Percentiles rank a stretch among this genome's conserved stretches.
Evolutionary conservation across 2,329 filamentous ascomycete species (phyloP).

Genomic region (Davidsoniella australis): DNA sequence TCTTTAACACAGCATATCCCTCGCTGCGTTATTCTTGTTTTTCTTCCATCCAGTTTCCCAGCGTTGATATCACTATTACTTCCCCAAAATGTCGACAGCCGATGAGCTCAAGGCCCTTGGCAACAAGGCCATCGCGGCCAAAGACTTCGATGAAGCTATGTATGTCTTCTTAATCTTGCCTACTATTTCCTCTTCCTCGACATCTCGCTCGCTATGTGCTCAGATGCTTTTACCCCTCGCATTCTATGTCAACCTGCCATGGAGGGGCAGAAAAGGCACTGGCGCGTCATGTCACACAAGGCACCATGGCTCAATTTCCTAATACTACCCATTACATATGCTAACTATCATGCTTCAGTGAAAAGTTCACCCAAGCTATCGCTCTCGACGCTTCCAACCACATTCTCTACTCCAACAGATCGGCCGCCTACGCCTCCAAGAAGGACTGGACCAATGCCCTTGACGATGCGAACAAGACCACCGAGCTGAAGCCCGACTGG

Average conservation of each 20-base stretch:
- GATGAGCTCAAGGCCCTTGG: conserved; percentile 88
- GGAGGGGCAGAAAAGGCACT: too few species aligned
- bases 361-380: conserved; percentile 90
- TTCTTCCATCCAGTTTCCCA: background rate
- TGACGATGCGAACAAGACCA: conserved; percentile 82
- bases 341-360: conserved; percentile 31
- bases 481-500: conserved; percentile 93
- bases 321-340: too few species aligned
- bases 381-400: conserved; percentile 77
- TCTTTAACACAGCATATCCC: too few species aligned
- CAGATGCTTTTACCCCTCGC: background rate
- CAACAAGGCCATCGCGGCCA: conserved; percentile 96
- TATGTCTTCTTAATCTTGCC: conserved; percentile 33
- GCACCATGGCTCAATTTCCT: too few species aligned
- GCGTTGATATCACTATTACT: background rate
- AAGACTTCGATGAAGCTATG: conserved; percentile 93
- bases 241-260: background rate
- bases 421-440: conserved; percentile 73
- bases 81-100: conserved; percentile 35
- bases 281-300: too few species aligned
- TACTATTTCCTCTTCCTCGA: background rate
- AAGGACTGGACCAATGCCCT: conserved; percentile 74
- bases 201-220: background rate
- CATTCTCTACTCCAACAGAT: conserved; percentile 95
- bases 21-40: background rate